These are phyloP conservation scores for Xerophyta viscosa DNA, from an alignment of 106 monocot species.

Conservation along the genomic window DNA sequence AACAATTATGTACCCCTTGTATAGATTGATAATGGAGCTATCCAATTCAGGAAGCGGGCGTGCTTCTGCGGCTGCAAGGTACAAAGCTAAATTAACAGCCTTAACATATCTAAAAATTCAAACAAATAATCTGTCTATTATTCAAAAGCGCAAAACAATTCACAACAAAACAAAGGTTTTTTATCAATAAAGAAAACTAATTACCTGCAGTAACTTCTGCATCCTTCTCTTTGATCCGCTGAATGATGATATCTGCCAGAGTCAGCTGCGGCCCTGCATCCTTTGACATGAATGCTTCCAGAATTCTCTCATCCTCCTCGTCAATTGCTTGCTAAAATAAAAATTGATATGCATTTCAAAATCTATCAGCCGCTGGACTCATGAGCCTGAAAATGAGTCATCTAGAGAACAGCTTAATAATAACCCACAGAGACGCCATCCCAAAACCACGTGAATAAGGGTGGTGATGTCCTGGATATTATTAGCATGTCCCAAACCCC, in stretches of 20 bases:
- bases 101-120: not conserved
- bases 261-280: conserved; percentile 50
- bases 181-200: not conserved
- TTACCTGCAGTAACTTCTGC: conserved; percentile 36
- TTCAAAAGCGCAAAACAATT: not conserved
- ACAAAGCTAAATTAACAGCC: not conserved
- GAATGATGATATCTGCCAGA: conserved; percentile 71
- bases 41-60: conserved; percentile 71
- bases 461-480: too few relatives aligned
- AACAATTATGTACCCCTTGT: conserved; percentile 90
- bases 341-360: too few relatives aligned
- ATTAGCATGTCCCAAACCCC: too few relatives aligned
- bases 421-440: too few relatives aligned
- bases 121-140: not conserved
- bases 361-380: too few relatives aligned
- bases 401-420: too few relatives aligned
- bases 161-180: too few relatives aligned
- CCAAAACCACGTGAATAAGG: too few relatives aligned
- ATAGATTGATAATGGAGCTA: conserved; percentile 57
- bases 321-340: conserved; percentile 58
- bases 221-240: conserved; percentile 82
- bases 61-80: conserved; percentile 24
- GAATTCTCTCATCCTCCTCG: conserved; percentile 80
- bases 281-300: conserved; percentile 63
- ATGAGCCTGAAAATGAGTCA: too few relatives aligned